Conservation (phyloP, 257 asterid genomes). For the Petunia secreta region DNA sequence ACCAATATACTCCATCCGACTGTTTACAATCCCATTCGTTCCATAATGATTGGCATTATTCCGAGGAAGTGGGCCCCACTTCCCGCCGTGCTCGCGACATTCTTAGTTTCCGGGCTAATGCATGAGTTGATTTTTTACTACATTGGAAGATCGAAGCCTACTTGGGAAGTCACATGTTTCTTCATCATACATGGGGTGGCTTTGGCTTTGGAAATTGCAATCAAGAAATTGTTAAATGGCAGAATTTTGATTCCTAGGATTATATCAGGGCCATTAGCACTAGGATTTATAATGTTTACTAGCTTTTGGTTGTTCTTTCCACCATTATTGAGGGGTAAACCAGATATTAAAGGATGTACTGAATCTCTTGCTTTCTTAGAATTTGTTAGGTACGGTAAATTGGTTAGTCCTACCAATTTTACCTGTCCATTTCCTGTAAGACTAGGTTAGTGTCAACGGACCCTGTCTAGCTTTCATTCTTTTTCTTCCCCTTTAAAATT, state of each 20-base stretch:
- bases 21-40: slow-evolving; percentile 38
- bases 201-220: slow-evolving; percentile 38
- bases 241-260: slow-evolving; percentile 35
- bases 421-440: slow-evolving; percentile 50
- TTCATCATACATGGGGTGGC: slow-evolving; percentile 52
- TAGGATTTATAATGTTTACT: slow-evolving; percentile 43
- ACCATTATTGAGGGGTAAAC: slow-evolving; percentile 45
- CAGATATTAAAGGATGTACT: slow-evolving; percentile 52
- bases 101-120: slow-evolving; percentile 66
- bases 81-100: slow-evolving; percentile 42
- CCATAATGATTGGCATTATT: not conserved
- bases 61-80: slow-evolving; percentile 32
- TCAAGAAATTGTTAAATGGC: slow-evolving; percentile 34
- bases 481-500: too few species aligned
- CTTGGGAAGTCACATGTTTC: slow-evolving; percentile 46
- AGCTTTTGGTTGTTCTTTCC: slow-evolving; percentile 64
- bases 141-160: slow-evolving; percentile 50
- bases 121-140: slow-evolving; percentile 61
- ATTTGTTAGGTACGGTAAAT: slow-evolving; percentile 42
- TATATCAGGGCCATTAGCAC: slow-evolving; percentile 42
- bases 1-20: slow-evolving; percentile 48
- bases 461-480: too few species aligned
- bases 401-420: slow-evolving; percentile 45
- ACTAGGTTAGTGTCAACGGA: not conserved
- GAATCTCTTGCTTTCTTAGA: slow-evolving; percentile 60